These are phyloP conservation scores for Chlorella sp. DNA, from an alignment of 139 green algal species.

Conservation along the genomic window DNA sequence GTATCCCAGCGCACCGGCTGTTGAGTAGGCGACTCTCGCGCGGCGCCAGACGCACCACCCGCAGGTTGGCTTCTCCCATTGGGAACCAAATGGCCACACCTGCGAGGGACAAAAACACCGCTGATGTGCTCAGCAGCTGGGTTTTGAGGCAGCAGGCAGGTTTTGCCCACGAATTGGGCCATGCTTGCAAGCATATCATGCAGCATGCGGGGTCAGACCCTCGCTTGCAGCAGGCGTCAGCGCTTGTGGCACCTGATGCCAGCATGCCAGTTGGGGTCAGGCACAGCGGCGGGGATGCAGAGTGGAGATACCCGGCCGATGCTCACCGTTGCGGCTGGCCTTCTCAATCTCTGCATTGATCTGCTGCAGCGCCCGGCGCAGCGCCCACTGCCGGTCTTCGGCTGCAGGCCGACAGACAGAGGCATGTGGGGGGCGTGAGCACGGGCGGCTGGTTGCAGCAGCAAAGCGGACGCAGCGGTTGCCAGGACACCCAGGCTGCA, in stretches of 20 bases:
- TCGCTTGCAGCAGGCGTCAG: too few species aligned
- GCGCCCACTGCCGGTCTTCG: conserved; percentile 66
- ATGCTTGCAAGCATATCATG: conserved; percentile 50
- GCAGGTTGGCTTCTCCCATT: conserved; percentile 67
- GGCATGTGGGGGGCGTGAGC: too few species aligned
- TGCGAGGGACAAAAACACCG: too few species aligned
- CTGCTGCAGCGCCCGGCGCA: conserved; percentile 56
- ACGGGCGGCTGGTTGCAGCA: too few species aligned
- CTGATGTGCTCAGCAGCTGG: too few species aligned
- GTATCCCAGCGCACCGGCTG: conserved; percentile 58
- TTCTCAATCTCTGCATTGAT: conserved; percentile 83
- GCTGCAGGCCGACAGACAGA: conserved; percentile 28
- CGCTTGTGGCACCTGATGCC: too few species aligned
- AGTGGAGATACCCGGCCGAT: too few species aligned
- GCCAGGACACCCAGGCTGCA: not conserved
- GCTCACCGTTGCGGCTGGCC: conserved; percentile 49
- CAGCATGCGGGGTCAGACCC: too few species aligned
- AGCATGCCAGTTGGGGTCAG: too few species aligned
- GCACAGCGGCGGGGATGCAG: too few species aligned
- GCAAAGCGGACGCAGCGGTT: not conserved
- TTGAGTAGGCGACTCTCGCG: conserved; percentile 92
- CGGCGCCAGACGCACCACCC: conserved; percentile 84
- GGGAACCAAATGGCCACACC: conserved; percentile 88
- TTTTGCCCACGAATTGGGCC: too few species aligned
- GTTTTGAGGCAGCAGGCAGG: too few species aligned